Percentiles rank a stretch among this genome's conserved stretches.
These are phyloP conservation scores for Raphidocelis subcapitata DNA, from an alignment of 139 green algal species.

Conservation along the genomic window DNA sequence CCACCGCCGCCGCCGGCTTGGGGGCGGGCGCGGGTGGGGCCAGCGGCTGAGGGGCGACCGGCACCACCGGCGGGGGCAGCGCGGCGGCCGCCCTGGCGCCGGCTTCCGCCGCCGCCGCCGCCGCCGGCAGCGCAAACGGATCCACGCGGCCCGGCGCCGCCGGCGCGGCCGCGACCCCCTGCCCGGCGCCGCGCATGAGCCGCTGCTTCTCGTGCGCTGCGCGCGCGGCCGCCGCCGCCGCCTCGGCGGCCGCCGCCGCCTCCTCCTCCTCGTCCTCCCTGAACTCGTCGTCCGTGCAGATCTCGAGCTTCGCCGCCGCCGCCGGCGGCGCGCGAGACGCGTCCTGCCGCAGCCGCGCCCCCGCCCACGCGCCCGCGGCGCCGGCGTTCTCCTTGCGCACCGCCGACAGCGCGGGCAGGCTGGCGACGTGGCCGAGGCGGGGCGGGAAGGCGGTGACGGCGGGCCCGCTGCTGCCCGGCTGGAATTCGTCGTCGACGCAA, in stretches of 20 bases:
- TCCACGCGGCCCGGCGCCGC: no score
- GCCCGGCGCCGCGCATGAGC: no score
- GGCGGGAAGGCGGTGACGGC: slow-evolving; percentile 7
- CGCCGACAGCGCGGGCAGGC: neutral
- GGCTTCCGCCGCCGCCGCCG: neutral
- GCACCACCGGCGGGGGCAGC: neutral
- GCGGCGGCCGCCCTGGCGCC: no score
- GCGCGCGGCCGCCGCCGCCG: no score
- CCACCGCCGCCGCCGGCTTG: no score
- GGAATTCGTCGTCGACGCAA: slow-evolving; percentile 27
- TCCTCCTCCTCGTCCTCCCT: slow-evolving; percentile 13
- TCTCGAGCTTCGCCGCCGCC: slow-evolving; percentile 39
- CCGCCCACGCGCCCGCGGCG: slow-evolving; percentile 30
- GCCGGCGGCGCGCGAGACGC: neutral
- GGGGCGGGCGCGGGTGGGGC: no score
- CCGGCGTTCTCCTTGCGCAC: slow-evolving; percentile 53
- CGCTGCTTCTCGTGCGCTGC: no score
- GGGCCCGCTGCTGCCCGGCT: neutral
- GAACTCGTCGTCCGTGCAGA: slow-evolving; percentile 81
- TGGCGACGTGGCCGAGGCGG: neutral
- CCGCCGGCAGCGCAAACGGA: neutral
- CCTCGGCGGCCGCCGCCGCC: no score
- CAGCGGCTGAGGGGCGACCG: no score
- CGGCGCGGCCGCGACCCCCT: no score
- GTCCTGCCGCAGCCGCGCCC: slow-evolving; percentile 20